Evolutionary conservation across 768 basidiomycete species (phyloP), one percentile per base, ranked within the genome.

Genomic region (Leccinum variicolor): DNA sequence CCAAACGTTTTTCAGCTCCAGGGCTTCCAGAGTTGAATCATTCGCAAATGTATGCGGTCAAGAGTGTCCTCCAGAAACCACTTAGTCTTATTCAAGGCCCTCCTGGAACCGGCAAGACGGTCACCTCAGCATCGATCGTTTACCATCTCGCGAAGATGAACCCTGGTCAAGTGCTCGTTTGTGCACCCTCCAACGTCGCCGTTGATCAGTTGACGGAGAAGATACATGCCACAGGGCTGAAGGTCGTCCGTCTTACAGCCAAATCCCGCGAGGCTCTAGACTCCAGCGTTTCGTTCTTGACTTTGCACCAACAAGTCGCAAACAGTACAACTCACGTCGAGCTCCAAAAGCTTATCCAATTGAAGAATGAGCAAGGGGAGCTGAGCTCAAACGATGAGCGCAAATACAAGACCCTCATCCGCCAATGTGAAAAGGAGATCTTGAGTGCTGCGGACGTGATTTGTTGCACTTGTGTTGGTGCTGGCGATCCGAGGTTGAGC

Each of bases 131-230:
- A 10, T 98, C 97, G 4, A 95, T 97, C 64, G 97, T 99, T 47
- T 92, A 98, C 73, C 96, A 99, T 70, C 86, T 99, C 19, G 94
- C 94, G 41, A 98, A 98, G 79, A 98, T 99, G 96, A 98, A 98
- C 69, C 94, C 95, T 0, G 96, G 96, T 51, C 97, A 98, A 74
- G 97, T 99, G 43, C 90, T 99, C 52, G 97, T 99, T 61, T 95
- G 94, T 70, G 97, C 97, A 8, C 97, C 97, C 0, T 98, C 96
- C 53, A 99, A 99, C 75, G 97, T 99, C 64, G 97, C 97, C 48
- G 97, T 99, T 58, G 97, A 99, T 69, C 97, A 99, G 70, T 84
- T 99, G 55, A 97, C 96, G 21, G 97, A 98, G 76, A 98, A 98
- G 79, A 98, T 99, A 60, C 97, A 98, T 69, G 79, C 87, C n/a